These are phyloP conservation scores for Echeveria elegans DNA, from an alignment of 164 flowering plant genomes.

Conservation along the genomic window DNA sequence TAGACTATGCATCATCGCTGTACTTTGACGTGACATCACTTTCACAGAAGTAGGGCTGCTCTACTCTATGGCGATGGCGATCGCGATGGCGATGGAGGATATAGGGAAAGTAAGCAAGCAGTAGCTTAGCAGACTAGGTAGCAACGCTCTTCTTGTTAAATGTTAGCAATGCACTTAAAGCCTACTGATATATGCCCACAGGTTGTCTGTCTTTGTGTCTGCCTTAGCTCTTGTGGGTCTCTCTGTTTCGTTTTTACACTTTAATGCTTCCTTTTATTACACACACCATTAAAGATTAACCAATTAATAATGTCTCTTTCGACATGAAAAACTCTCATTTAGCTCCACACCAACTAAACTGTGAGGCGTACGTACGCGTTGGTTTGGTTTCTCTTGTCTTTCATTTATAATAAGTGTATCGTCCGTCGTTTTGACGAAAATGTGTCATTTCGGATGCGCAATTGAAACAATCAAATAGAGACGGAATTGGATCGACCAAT, in stretches of 20 bases:
- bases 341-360: not conserved
- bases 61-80: not conserved
- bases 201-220: not conserved
- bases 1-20: not conserved
- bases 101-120: not conserved
- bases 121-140: not conserved
- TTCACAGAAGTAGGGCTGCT: not conserved
- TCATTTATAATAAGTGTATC: too few species aligned
- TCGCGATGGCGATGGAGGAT: not conserved
- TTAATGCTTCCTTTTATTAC: not conserved
- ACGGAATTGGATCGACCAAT: too few species aligned
- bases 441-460: too few species aligned
- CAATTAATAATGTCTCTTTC: not conserved
- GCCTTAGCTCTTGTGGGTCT: too few species aligned
- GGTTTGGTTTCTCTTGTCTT: too few species aligned
- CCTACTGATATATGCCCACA: not conserved
- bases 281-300: too few species aligned
- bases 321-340: too few species aligned
- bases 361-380: too few species aligned
- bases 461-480: too few species aligned
- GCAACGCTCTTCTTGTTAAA: not conserved
- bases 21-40: not conserved
- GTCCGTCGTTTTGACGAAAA: too few species aligned
- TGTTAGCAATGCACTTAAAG: too few species aligned
- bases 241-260: not conserved